A percentile compares a stretch with the other conserved stretches of the same genome.
Conservation (phyloP, 345 rosid species). For the Populus deltoides region DNA sequence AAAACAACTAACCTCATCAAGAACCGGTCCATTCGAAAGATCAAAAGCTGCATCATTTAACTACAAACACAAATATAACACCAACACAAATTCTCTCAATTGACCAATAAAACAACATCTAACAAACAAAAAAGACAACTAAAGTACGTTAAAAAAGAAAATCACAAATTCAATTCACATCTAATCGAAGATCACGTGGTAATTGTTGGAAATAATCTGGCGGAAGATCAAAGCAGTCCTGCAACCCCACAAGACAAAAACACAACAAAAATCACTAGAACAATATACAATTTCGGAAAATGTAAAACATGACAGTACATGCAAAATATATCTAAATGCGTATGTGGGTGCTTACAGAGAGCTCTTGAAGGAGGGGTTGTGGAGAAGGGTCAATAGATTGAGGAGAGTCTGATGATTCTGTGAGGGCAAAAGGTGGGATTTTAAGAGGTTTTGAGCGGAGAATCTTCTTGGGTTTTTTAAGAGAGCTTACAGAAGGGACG, state of each 20-base stretch:
- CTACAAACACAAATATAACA: constrained; percentile 31
- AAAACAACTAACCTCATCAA: constrained; percentile 59
- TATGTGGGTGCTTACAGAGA: constrained; percentile 48
- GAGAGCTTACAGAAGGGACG: constrained; percentile 25
- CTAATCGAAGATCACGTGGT: constrained; percentile 78
- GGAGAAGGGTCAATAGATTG: constrained; percentile 44
- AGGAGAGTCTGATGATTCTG: constrained; percentile 61
- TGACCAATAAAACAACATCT: neutral
- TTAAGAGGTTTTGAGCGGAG: constrained; percentile 32
- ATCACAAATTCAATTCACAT: constrained; percentile 39
- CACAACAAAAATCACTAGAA: neutral
- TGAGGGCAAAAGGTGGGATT: constrained; percentile 44
- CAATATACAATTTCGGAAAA: neutral
- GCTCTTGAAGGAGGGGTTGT: constrained; percentile 50
- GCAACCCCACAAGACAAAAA: constrained; percentile 25
- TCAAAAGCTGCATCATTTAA: constrained; percentile 95
- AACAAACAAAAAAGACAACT: neutral
- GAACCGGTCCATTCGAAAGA: constrained; percentile 78
- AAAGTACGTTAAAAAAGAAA: neutral
- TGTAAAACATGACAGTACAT: neutral
- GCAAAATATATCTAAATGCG: neutral
- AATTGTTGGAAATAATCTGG: constrained; percentile 64
- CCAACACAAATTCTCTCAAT: neutral
- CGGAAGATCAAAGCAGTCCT: constrained; percentile 84
- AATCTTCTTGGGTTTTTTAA: constrained; percentile 21